Evolutionary conservation across 2,329 filamentous ascomycete genomes (phyloP).

Genomic region (Colletotrichum brevisporum): DNA sequence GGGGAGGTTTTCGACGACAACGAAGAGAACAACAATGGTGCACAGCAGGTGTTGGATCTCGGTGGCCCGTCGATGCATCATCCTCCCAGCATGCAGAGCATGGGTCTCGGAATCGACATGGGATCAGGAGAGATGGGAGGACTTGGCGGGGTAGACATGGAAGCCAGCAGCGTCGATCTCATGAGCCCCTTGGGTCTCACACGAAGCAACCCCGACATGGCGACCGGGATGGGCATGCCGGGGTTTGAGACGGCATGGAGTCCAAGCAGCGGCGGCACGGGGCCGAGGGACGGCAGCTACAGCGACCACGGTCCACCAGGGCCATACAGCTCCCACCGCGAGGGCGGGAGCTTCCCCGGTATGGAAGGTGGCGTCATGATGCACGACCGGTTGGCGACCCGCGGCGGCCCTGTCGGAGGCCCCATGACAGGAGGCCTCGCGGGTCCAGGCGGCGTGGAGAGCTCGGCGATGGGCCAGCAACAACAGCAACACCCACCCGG

Average conservation of each 20-base stretch:
- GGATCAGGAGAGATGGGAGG: constrained; percentile 13
- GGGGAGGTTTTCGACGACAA: constrained; percentile 35
- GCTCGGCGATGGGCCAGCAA: constrained; percentile 1
- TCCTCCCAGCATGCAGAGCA: constrained; percentile 13
- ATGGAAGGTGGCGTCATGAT: constrained; percentile 18
- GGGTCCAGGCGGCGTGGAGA: constrained; percentile 8
- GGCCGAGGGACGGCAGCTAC: constrained; percentile 26
- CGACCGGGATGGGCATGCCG: constrained; percentile 33
- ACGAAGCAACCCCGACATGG: constrained; percentile 38
- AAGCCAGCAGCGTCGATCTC: constrained; percentile 32
- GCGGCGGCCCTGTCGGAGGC: constrained; percentile 19
- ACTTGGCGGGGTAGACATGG: constrained; percentile 30
- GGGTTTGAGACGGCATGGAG: constrained; percentile 37
- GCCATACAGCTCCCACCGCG: constrained; percentile 5
- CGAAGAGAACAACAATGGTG: constrained; percentile 24
- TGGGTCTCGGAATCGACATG: constrained; percentile 32
- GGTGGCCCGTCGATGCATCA: constrained; percentile 22
- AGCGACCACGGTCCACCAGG: constrained; percentile 19
- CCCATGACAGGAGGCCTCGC: constrained; percentile 2
- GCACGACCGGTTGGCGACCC: constrained; percentile 26
- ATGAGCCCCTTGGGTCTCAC: constrained; percentile 39
- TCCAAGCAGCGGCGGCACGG: constrained; percentile 33
- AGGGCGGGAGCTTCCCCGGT: constrained; percentile 16
- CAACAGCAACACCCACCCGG: constrained; percentile 28
- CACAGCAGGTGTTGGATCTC: constrained; percentile 21